phyloP scores from a whole-genome alignment of 2,329 filamentous ascomycete species.

The Nothophaeocryptopus gaeumannii region DNA sequence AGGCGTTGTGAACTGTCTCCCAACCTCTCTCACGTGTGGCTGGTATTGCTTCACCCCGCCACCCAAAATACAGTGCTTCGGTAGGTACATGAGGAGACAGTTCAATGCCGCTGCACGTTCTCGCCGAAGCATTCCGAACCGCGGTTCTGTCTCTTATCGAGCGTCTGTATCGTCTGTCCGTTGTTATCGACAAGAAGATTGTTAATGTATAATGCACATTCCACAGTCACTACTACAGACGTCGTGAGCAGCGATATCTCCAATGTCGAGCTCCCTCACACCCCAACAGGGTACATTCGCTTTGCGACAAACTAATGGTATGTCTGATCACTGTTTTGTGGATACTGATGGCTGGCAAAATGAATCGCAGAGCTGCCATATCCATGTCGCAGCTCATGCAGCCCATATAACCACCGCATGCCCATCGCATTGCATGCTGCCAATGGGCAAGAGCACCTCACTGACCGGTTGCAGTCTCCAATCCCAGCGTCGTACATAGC shows the following conservation, averaged over 20 bases:
- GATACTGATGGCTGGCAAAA: too few relatives aligned
- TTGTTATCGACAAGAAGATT: neutral
- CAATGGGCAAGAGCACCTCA: neutral
- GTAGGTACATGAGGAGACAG: too few relatives aligned
- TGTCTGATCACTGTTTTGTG: neutral
- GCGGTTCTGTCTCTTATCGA: conserved; percentile 8
- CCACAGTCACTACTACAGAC: neutral
- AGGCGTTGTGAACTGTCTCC: too few relatives aligned
- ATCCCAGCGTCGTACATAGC: conserved; percentile 31
- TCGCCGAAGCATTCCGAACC: conserved; percentile 4
- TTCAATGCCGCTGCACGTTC: neutral
- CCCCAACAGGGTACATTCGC: conserved; percentile 9
- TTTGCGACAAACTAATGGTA: conserved; percentile 24
- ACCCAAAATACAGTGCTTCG: neutral
- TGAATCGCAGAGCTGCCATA: neutral
- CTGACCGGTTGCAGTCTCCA: conserved; percentile 25
- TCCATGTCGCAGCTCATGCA: conserved; percentile 1
- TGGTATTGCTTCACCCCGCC: neutral
- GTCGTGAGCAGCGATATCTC: neutral
- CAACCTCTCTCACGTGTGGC: too few relatives aligned
- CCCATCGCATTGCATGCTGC: too few relatives aligned
- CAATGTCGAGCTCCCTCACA: conserved; percentile 11
- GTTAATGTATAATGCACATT: neutral
- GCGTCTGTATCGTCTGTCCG: conserved; percentile 1
- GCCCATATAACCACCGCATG: too few relatives aligned